Evolutionary conservation across 1,284 basidiomycete genomes (phyloP), one percentile per base, ranked within the genome.

Genomic region (Trichosporon coremiiforme): DNA sequence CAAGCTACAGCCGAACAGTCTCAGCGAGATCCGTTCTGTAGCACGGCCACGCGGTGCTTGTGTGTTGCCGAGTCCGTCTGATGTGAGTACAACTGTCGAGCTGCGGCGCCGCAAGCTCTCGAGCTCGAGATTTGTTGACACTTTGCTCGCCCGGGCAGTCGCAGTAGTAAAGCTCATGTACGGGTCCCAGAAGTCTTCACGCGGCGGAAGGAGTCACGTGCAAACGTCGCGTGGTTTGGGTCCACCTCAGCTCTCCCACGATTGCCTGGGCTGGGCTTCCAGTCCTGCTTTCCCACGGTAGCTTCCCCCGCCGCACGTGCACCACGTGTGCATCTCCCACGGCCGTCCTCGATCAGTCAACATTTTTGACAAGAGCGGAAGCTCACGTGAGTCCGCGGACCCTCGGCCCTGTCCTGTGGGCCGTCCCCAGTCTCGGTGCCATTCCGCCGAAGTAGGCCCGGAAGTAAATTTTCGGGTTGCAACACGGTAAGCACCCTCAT

Each of bases 131-230:
- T 45, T 45, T 45, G 41, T 45, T 45, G 41, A 45, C 41, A 62
- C 9, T 13, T 38, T 62, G 57, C 17, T 31, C n/a, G 57, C 29
- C 31, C 29, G 31, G 15, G 31, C 50, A 25, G 50, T 7, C 22
- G 45, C 50, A 53, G 31, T 62, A 62, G 57, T 62, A 62, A 62
- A 33, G 31, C 57, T 33, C 57, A 62, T 62, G 57, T 62, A 35
- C 29, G 57, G 57, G 57, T 62, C 13, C 57, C 57, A 62, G 57
- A 62, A 62, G 57, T n/a, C 17, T 31, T 33, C 57, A 31, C 5
- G 57, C 29, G 31, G 15, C 17, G 17, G 17, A 35, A 55, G 31
- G 33, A 35, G 57, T 62, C 57, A 62, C 57, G 57, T 62, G 57
- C 25, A 13, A 8, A 8, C 8, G 15, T 17, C 57, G 31, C 57